Evolutionary conservation across 768 basidiomycete species (phyloP), one percentile per base, ranked within the genome.

Genomic region (Mycena olivaceomarginata): DNA sequence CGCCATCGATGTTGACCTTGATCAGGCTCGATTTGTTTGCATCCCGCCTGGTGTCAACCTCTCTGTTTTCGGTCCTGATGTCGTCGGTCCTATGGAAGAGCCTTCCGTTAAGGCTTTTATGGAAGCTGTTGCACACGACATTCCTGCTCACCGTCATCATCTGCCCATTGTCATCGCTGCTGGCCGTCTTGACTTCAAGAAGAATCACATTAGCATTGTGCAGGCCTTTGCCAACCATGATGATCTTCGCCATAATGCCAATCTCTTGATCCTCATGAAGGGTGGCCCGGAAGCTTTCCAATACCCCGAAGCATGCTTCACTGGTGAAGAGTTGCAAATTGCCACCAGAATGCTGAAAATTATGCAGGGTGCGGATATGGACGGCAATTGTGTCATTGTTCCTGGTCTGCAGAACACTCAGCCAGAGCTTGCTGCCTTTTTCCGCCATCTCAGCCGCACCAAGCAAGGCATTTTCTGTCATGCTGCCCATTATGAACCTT

Each of bases 201-300:
- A 56, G 53, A 56, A 56, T 56, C 53, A 56, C 53, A 56, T 56
- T 56, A 56, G 53, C 53, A 56, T 56, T 56, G 53, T 56, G 53
- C 53, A 56, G n/a, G 53, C 53, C 20, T 56, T 56, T 22, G 53
- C 53, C 53, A 56, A 56, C 53, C 53, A 56, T 56, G 53, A 56
- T 56, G n/a, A 56, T n/a, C 53, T 56, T 22, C 53, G 53, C 53
- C 53, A 56, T n/a, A 56, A 56, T 7, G 53, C 53, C 53, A 56
- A 56, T 56, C 53, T 56, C n/a, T 56, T 56, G 53, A 56, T 56
- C 7, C 53, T 56, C 13, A 56, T 56, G n/a, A 56, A 56, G 53
- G 53, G 53, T 22, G 53, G 53, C n/a, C 53, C 53, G 2, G 8
- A 22, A 56, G 53, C 53, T 56, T 56, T 56, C 53, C 53, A 22